Evolutionary conservation across 345 rosid species (phyloP).

Genomic region (Rhodomyrtus tomentosa): DNA sequence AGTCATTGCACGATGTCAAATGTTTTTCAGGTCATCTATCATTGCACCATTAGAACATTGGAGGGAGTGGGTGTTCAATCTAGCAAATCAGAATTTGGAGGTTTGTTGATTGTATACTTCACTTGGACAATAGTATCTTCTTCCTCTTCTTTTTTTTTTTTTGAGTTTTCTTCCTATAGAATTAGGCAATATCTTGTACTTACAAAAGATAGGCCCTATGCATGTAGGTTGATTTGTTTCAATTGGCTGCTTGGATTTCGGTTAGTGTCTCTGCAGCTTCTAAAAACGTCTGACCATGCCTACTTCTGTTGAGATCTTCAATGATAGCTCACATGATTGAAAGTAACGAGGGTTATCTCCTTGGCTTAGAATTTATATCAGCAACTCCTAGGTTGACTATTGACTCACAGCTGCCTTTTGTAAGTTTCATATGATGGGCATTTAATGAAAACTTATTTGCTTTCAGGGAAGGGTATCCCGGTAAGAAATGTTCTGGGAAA

Average conservation of each 20-base stretch:
- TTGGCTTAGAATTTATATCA: not conserved
- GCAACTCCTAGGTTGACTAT: not conserved
- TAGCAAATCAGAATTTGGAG: slow-evolving; percentile 67
- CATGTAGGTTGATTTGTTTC: not conserved
- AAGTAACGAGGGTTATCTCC: not conserved
- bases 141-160: not conserved
- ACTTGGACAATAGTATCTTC: not conserved
- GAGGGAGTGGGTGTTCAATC: slow-evolving; percentile 82
- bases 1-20: not conserved
- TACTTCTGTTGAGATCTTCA: not conserved
- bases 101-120: slow-evolving; percentile 21
- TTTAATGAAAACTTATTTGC: not conserved
- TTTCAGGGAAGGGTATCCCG: slow-evolving; percentile 71
- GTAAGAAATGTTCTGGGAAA: slow-evolving; percentile 72
- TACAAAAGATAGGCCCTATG: not conserved
- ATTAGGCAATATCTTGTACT: not conserved
- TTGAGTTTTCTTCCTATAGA: not conserved
- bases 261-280: not conserved
- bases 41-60: slow-evolving; percentile 74
- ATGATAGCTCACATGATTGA: not conserved
- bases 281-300: not conserved
- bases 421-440: not conserved
- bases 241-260: not conserved
- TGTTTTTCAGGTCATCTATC: slow-evolving; percentile 54
- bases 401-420: not conserved